Conservation (phyloP, 2,329 filamentous ascomycete species). For the Colletotrichum camelliae region DNA sequence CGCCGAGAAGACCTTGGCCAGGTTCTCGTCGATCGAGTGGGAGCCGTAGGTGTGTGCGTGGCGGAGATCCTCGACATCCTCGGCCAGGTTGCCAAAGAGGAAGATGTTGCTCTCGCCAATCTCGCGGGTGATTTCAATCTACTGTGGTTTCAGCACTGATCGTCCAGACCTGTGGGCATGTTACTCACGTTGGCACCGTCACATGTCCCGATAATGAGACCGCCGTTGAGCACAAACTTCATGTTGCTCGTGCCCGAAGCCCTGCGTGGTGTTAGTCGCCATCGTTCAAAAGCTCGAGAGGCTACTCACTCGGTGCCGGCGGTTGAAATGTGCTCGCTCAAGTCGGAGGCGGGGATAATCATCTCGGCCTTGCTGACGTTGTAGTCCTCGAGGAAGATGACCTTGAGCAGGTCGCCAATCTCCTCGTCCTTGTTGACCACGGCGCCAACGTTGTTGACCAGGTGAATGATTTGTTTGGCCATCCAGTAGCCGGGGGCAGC, state of each 20-base stretch:
- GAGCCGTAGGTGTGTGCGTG: conserved; percentile 86
- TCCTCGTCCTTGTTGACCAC: conserved; percentile 94
- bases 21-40: conserved; percentile 77
- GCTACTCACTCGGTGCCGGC: conserved; percentile 84
- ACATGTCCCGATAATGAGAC: conserved; percentile 96
- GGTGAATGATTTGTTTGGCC: conserved; percentile 98
- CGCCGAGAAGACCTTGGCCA: conserved; percentile 81
- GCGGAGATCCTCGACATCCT: conserved; percentile 95
- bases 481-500: conserved; percentile 99
- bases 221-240: conserved; percentile 99
- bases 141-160: conserved; percentile 10
- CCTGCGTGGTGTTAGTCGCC: conserved; percentile 35
- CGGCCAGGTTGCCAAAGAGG: conserved; percentile 93
- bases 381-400: conserved; percentile 97
- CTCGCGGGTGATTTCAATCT: conserved; percentile 97
- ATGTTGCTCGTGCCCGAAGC: conserved; percentile 93
- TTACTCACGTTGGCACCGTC: conserved; percentile 90
- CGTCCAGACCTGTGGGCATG: conserved; percentile 15
- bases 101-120: conserved; percentile 98
- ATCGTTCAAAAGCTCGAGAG: neutral
- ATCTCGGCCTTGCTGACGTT: conserved; percentile 99
- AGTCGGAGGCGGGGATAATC: conserved; percentile 90
- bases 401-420: conserved; percentile 92
- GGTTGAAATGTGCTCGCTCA: conserved; percentile 98
- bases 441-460: conserved; percentile 88